These are phyloP conservation scores for Epichloe sp. DNA, from an alignment of 2,329 filamentous ascomycete species.

Conservation along the genomic window DNA sequence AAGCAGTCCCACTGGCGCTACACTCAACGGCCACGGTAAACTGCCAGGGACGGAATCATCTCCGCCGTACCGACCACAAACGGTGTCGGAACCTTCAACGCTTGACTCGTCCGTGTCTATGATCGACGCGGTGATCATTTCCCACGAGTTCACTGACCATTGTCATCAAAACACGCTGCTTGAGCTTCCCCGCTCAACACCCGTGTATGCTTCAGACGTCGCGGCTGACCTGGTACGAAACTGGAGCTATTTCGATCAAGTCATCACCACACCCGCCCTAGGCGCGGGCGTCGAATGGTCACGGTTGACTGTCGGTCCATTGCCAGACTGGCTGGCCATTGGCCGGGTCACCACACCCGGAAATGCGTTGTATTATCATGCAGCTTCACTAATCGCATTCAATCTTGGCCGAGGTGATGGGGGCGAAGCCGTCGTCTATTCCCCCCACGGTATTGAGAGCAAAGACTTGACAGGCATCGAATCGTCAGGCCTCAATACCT, in stretches of 20 bases:
- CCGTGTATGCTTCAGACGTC: constrained; percentile 46
- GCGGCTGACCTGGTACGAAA: constrained; percentile 41
- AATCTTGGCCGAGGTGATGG: constrained; percentile 8
- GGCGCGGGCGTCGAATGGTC: constrained; percentile 11
- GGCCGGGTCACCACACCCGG: constrained; percentile 39
- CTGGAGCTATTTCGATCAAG: constrained; percentile 46
- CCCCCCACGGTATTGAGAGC: constrained; percentile 46
- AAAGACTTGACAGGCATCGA: constrained; percentile 29
- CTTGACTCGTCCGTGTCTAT: constrained; percentile 15
- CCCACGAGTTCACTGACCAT: constrained; percentile 57
- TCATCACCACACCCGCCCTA: constrained; percentile 37
- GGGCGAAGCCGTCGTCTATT: constrained; percentile 48
- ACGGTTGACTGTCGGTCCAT: constrained; percentile 12
- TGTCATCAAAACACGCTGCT: constrained; percentile 49
- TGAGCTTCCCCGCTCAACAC: constrained; percentile 36
- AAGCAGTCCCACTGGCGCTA: neutral
- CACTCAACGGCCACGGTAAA: neutral
- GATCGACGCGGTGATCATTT: constrained; percentile 47
- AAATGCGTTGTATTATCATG: constrained; percentile 48
- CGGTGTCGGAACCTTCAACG: neutral
- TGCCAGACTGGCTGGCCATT: constrained; percentile 51
- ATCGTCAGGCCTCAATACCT: constrained; percentile 30
- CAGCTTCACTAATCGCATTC: constrained; percentile 47
- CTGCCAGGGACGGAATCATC: neutral
- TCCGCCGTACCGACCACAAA: constrained; percentile 5